Evolutionary conservation across 2,329 filamentous ascomycete genomes (phyloP).

Genomic region (Pseudocercospora crystallina): DNA sequence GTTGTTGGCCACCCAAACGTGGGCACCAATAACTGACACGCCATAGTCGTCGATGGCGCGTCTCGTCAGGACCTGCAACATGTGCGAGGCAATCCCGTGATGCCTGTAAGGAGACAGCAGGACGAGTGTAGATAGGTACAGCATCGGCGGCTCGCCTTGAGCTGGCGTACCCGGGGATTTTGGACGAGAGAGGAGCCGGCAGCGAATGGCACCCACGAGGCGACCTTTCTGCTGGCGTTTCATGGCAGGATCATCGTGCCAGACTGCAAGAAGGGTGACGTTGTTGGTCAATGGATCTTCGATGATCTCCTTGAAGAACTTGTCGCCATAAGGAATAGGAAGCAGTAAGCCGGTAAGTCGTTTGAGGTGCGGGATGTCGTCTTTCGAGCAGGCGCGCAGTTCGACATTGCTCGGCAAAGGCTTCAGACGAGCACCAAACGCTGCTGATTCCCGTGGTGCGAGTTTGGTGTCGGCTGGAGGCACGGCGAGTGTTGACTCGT

Average conservation of each 20-base stretch:
- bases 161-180: neutral
- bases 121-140: conserved; percentile 63
- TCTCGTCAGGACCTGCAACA: conserved; percentile 45
- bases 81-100: conserved; percentile 56
- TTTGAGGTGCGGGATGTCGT: conserved; percentile 56
- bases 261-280: conserved; percentile 61
- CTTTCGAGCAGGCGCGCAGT: conserved; percentile 53
- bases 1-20: conserved; percentile 64
- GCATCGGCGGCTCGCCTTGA: conserved; percentile 31
- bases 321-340: conserved; percentile 60
- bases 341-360: conserved; percentile 59
- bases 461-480: too few relatives aligned
- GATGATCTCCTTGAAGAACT: conserved; percentile 62
- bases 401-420: conserved; percentile 52
- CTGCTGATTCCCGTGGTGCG: too few relatives aligned
- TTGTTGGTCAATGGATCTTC: conserved; percentile 53
- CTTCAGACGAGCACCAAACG: neutral
- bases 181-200: conserved; percentile 41
- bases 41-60: conserved; percentile 49
- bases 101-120: conserved; percentile 60
- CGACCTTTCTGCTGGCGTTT: conserved; percentile 31
- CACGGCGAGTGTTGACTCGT: too few relatives aligned
- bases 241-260: conserved; percentile 47
- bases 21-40: conserved; percentile 56
- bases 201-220: conserved; percentile 50